Evolutionary conservation across 202 grass and related monocot genomes (phyloP).

Genomic region (Schoenoplectus tabernaemontani): DNA sequence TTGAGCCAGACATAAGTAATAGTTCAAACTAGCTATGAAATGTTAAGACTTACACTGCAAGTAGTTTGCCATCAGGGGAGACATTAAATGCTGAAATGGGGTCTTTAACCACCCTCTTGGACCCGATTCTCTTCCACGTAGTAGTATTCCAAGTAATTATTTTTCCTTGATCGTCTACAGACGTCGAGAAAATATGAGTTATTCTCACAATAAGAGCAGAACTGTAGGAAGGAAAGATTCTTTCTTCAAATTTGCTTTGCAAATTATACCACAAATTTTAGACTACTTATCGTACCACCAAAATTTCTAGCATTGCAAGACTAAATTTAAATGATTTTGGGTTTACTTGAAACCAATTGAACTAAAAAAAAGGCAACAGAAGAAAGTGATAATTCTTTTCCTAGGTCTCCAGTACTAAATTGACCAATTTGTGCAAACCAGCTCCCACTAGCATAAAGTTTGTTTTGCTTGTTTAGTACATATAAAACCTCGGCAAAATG

Average conservation of each 20-base stretch:
- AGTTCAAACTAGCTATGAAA: background rate
- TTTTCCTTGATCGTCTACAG: constrained; percentile 67
- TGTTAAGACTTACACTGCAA: constrained; percentile 59
- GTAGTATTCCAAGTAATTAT: constrained; percentile 85
- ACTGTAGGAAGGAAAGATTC: background rate
- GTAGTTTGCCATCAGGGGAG: constrained; percentile 53
- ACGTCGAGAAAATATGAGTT: constrained; percentile 10
- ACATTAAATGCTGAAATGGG: constrained; percentile 82
- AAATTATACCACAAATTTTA: background rate
- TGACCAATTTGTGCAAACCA: constrained; percentile 1
- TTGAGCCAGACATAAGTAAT: background rate
- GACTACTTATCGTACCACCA: background rate
- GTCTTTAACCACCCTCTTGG: constrained; percentile 61
- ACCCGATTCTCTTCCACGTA: constrained; percentile 61
- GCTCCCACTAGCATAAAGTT: background rate
- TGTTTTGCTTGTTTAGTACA: background rate
- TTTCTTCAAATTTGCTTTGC: too few relatives aligned
- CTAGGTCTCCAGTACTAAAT: background rate
- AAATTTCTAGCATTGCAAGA: background rate
- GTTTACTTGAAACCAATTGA: background rate
- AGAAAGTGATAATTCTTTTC: background rate
- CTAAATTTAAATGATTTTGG: background rate
- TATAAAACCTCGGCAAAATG: background rate
- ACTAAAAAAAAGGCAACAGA: background rate
- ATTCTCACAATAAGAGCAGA: constrained; percentile 8